A percentile compares a stretch with the other conserved stretches of the same genome.
These are phyloP conservation scores for Salix brachista DNA, from an alignment of 345 rosid genomes.

Conservation along the genomic window DNA sequence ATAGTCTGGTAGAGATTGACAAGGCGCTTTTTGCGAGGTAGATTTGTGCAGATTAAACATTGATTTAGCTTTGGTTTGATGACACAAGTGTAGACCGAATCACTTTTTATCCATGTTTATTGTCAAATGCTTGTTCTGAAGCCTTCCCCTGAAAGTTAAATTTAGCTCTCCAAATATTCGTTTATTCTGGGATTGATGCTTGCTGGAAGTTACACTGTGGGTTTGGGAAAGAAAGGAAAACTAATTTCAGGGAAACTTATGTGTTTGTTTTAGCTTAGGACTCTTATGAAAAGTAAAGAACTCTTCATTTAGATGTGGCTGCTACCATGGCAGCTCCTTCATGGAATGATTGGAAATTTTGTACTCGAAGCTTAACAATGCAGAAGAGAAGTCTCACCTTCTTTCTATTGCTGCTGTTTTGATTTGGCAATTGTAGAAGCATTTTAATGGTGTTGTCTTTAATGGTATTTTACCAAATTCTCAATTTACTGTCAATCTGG, in stretches of 20 bases:
- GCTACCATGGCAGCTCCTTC: neutral
- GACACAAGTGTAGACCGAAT: neutral
- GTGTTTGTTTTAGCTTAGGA: neutral
- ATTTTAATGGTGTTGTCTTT: neutral
- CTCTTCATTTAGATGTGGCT: neutral
- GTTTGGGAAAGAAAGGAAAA: neutral
- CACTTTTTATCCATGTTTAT: neutral
- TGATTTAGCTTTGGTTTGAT: neutral
- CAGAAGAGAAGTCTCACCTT: neutral
- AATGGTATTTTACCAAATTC: neutral
- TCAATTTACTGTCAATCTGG: neutral
- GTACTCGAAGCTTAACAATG: neutral
- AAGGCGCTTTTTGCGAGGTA: constrained; percentile 8
- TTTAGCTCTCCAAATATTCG: neutral
- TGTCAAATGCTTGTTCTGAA: neutral
- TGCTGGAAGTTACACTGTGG: neutral
- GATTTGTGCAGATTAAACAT: neutral
- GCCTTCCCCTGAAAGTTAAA: neutral
- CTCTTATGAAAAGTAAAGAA: neutral
- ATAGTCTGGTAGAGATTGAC: constrained; percentile 79
- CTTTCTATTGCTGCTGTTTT: neutral
- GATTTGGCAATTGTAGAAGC: neutral
- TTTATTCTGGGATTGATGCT: neutral
- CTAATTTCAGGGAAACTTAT: neutral
- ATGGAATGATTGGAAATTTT: neutral